Evolutionary conservation across 208 protist species (phyloP).

Genomic region (Trichomonas gallinae): DNA sequence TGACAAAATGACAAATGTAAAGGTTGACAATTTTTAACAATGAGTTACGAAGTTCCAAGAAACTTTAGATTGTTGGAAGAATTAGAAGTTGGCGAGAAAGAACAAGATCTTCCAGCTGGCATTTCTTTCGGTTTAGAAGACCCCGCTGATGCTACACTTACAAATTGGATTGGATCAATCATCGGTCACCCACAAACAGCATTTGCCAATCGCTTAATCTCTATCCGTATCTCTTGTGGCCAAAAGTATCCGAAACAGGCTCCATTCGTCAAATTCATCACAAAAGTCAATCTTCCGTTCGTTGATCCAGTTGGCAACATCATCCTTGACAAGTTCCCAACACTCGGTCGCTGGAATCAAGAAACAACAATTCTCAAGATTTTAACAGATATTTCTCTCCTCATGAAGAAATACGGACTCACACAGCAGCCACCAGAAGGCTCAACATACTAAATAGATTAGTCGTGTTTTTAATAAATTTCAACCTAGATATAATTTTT

Average conservation of each 20-base stretch:
- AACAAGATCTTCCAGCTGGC: background rate
- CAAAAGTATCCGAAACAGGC: background rate
- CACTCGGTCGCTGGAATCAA: background rate
- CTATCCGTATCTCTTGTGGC: background rate
- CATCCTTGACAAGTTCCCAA: background rate
- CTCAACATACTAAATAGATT: background rate
- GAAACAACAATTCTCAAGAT: background rate
- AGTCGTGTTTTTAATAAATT: no score
- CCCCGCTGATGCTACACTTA: background rate
- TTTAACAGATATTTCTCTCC: background rate
- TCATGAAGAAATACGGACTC: background rate
- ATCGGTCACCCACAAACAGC: background rate
- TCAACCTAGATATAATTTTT: no score
- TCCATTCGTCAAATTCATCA: background rate
- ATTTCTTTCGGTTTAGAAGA: conserved; percentile 12
- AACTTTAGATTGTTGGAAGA: conserved; percentile 12
- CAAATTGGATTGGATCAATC: conserved; percentile 8
- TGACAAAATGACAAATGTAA: no score
- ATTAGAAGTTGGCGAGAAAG: conserved; percentile 13
- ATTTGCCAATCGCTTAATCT: background rate
- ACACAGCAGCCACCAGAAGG: background rate
- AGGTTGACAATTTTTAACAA: no score
- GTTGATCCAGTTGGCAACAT: background rate
- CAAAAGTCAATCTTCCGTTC: background rate
- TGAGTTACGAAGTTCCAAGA: background rate